A percentile compares a stretch with the other conserved stretches of the same genome.
phyloP scores from a whole-genome alignment of 176 grass and related monocot genomes.

The Panicum miliaceum region DNA sequence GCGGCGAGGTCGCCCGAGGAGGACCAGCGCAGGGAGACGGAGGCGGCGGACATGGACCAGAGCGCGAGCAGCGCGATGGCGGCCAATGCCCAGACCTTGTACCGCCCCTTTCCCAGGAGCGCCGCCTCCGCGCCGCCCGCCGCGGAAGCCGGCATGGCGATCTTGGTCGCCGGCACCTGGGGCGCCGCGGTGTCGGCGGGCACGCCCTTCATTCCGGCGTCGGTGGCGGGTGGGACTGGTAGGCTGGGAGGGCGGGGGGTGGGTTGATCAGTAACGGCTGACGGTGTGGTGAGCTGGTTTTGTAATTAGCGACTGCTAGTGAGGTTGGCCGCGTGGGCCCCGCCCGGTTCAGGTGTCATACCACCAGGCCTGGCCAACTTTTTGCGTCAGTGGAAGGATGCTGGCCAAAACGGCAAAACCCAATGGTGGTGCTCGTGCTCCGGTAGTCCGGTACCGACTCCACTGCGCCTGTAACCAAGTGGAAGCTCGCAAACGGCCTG shows the following conservation, averaged over 20 bases:
- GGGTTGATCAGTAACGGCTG: neutral
- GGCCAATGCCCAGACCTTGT: slow-evolving; percentile 86
- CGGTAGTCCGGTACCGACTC: neutral
- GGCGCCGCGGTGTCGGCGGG: slow-evolving; percentile 5
- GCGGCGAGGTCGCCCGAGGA: slow-evolving; percentile 52
- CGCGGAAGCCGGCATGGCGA: slow-evolving; percentile 22
- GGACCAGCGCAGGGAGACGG: slow-evolving; percentile 81
- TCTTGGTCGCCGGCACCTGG: slow-evolving; percentile 36
- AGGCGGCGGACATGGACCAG: slow-evolving; percentile 96
- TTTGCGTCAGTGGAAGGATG: neutral
- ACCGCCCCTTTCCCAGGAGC: slow-evolving; percentile 64
- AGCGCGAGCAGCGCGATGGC: slow-evolving; percentile 92
- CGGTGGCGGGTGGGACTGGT: too few species aligned
- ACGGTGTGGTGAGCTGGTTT: slow-evolving; percentile 21
- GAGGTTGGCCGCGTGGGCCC: slow-evolving; percentile 49
- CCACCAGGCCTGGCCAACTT: neutral
- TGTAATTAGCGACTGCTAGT: slow-evolving; percentile 33
- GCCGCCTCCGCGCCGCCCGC: slow-evolving; percentile 28
- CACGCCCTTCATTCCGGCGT: slow-evolving; percentile 51
- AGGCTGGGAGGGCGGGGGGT: neutral
- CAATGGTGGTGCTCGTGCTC: neutral
- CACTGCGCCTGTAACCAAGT: neutral
- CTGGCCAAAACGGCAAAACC: neutral
- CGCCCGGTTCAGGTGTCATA: slow-evolving; percentile 3
- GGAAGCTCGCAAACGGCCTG: too few species aligned